Conservation (phyloP, 768 basidiomycete genomes). For the Gymnopilus junonius region DNA sequence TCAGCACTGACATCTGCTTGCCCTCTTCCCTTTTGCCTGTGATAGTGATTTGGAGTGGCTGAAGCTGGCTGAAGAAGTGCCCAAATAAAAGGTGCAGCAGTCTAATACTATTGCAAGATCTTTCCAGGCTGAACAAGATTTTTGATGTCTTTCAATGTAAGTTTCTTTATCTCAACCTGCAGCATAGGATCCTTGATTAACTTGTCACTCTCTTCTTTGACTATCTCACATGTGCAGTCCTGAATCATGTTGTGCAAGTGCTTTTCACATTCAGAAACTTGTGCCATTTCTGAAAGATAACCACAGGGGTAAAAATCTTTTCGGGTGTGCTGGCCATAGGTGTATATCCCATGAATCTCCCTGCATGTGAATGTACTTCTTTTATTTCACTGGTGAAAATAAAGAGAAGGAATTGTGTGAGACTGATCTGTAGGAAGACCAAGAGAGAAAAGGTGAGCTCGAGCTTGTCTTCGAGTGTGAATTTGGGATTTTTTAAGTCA, state of each 20-base stretch:
- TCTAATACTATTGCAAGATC: background rate
- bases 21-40: slow-evolving; percentile 5
- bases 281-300: slow-evolving; percentile 5
- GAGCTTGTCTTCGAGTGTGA: no score
- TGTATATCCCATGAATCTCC: slow-evolving; percentile 11
- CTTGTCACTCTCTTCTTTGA: slow-evolving; percentile 8
- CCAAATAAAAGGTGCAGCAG: slow-evolving; percentile 16
- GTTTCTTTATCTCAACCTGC: background rate
- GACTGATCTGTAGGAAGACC: slow-evolving; percentile 16
- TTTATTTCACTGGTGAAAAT: slow-evolving; percentile 14
- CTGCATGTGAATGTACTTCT: slow-evolving; percentile 2
- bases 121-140: background rate
- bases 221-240: slow-evolving; percentile 2
- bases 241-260: background rate
- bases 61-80: slow-evolving; percentile 13
- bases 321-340: background rate
- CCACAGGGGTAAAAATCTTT: slow-evolving; percentile 1
- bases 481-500: no score
- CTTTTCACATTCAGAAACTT: background rate
- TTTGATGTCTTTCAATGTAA: slow-evolving; percentile 2
- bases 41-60: slow-evolving; percentile 17
- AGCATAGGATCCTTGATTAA: slow-evolving; percentile 3
- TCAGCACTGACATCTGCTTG: background rate
- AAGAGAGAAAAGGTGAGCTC: slow-evolving; percentile 20
- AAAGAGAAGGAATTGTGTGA: slow-evolving; percentile 14